Percentiles rank a stretch among this genome's conserved stretches.
Conservation (phyloP, 345 rosid genomes). For the Salix udensis region DNA sequence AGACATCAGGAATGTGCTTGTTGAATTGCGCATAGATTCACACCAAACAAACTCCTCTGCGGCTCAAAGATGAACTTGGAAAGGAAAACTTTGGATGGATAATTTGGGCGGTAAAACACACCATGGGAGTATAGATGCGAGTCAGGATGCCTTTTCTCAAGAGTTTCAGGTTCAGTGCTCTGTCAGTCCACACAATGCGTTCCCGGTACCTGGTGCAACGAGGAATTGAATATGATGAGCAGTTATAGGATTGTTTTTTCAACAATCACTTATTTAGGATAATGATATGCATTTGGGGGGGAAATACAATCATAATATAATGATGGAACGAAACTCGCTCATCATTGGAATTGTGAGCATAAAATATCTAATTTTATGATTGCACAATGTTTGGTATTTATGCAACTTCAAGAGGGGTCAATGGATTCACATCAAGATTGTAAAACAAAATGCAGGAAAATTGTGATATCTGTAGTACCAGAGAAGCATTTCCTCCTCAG, state of each 20-base stretch:
- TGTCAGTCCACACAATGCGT: slow-evolving; percentile 75
- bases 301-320: not conserved
- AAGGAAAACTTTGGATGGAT: not conserved
- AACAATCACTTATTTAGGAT: not conserved
- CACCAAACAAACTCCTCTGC: not conserved
- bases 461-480: slow-evolving; percentile 48
- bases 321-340: not conserved
- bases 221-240: not conserved
- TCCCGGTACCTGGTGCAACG: slow-evolving; percentile 63
- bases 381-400: not conserved
- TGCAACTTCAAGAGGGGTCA: not conserved
- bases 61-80: slow-evolving; percentile 2
- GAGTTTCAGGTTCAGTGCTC: slow-evolving; percentile 53
- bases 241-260: not conserved
- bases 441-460: slow-evolving; percentile 4
- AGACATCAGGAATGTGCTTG: not conserved
- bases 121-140: slow-evolving; percentile 84
- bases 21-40: not conserved
- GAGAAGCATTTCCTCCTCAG: slow-evolving; percentile 87
- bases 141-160: slow-evolving; percentile 70
- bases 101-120: slow-evolving; percentile 27
- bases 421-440: not conserved
- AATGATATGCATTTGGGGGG: not conserved
- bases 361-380: not conserved
- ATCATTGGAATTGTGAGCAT: not conserved